Conservation (phyloP, 805 yeast genomes). For the Barnettozyma botsteinii region DNA sequence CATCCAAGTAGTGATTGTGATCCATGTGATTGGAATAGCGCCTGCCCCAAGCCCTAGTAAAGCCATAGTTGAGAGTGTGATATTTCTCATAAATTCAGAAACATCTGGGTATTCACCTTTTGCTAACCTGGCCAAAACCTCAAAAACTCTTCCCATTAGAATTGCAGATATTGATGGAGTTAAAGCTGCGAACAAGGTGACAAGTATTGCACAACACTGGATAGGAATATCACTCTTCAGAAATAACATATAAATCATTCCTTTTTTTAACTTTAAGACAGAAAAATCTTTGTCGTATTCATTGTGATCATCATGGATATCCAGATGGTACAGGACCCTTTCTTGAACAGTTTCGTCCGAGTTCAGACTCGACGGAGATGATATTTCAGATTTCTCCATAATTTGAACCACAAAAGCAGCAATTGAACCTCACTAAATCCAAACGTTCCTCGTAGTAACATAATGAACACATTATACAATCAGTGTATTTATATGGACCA, state of each 20-base stretch:
- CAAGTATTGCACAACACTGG: constrained; percentile 25
- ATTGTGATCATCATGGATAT: constrained; percentile 10
- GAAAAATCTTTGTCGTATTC: not conserved
- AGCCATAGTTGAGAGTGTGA: constrained; percentile 35
- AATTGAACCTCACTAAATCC: too few relatives aligned
- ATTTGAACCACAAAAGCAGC: too few relatives aligned
- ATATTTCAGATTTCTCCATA: not conserved
- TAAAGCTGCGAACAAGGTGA: constrained; percentile 48
- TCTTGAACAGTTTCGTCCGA: constrained; percentile 10
- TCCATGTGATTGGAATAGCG: constrained; percentile 41
- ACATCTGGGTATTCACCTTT: constrained; percentile 28
- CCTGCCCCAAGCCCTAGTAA: constrained; percentile 44
- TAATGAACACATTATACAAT: too few relatives aligned
- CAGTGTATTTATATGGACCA: too few relatives aligned
- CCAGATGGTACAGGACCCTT: constrained; percentile 12
- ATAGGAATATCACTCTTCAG: constrained; percentile 21
- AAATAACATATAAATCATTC: constrained; percentile 22
- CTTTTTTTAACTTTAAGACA: constrained; percentile 9
- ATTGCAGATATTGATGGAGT: constrained; percentile 59
- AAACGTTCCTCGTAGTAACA: too few relatives aligned
- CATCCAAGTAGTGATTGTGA: constrained; percentile 58
- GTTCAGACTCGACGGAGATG: constrained; percentile 12
- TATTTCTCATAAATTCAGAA: constrained; percentile 31
- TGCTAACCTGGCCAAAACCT: constrained; percentile 32
- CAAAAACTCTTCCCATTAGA: constrained; percentile 61